Evolutionary conservation across 2,329 filamentous ascomycete genomes (phyloP), one percentile per base, ranked within the genome.

Genomic region (Cyphellophora europaea): DNA sequence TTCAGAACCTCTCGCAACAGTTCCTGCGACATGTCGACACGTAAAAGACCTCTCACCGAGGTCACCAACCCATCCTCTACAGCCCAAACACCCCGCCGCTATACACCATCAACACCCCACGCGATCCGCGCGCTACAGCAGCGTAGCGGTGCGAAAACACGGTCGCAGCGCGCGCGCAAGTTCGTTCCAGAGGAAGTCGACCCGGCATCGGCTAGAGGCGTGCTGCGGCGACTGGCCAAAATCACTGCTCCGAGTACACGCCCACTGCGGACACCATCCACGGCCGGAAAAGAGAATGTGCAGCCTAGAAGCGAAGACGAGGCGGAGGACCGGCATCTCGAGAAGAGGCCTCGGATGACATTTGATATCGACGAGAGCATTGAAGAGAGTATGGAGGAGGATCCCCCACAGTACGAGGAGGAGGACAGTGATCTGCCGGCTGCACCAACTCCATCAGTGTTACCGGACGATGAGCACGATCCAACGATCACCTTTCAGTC

Each of bases 201-300:
- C 55, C 69, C 43, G 27, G 70, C 74, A 49, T 74, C 71, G 5
- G 70, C 70, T 4, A 65, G 72, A 44, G 69, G 73, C 47, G 62
- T 70, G 16, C 49, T 74, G 34, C 58, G 63, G 31, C 66, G 69
- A 35, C 51, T 75, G 6, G 71, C 70, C 34, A 69, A 58, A 61
- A 58, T 69, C 67, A 57, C 74, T 31, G 69, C 69, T 1, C 65
- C 62, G 11, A 49, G 57, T n/a, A 66, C 63, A 3, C 55, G 60
- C 38, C 61, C 62, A 5, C 59, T 66, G 8, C 65, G 65, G 3
- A 70, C 70, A 5, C 67, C 69, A 1, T 54, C 60, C 40, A 54
- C 53, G 19, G 16, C 40, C 42, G 37, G 32, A 18, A 50, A 44
- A 31, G 45, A 43, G 52, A 56, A 36, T 49, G 54, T 37, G 33